Base-by-base conservation (phyloP, 2,329 filamentous ascomycete species). In the Aspergillus neotritici region DNA sequence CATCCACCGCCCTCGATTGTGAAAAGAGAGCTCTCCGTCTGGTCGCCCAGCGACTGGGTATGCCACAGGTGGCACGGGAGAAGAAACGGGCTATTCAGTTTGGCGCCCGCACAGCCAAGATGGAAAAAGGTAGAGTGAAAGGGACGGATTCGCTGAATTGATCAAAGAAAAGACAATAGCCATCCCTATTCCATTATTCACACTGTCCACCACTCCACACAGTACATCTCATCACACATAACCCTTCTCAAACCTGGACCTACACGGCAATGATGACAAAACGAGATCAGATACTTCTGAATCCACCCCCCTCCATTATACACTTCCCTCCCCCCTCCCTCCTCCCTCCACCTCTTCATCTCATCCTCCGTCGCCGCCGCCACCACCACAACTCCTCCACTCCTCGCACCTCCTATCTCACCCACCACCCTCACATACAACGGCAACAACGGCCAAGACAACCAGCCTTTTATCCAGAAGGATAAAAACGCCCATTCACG, bases 21-120 rank as follows among this genome's bases (percentile, higher is more conserved):
- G 88, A 82, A 12, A 98, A 98, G 68, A 81, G 85, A 57, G 74
- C 90, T 1, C 68, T 98, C 40, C 77, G 93, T 15, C 73, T 94
- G 15, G 67, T 95, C 15, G 88, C 90, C 0, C 78, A 82, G 64
- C 76, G 80, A 25, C 67, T 96, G 30, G 86, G 83, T 3, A 83
- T 97, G 78, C 64, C 64, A 2, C 69, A 67, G 5, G 86, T 89
- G 2, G 83, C 91, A 4, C 70, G 70, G n/a, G 90, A 97, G 67
- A 95, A 93, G 75, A 98, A 98, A 69, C 77, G 90, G 59, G 91
- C 91, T 13, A 89, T 90, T 45, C 87, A 93, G 65, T 93, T 93
- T 58, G 87, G 87, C 11, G 81, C 87, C 3, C 74, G 86, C 53
- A 90, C 86, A 3, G 87, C 87, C 11, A 93, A 90, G 70, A 90